phyloP scores from a whole-genome alignment of 345 rosid genomes.

The Hibiscus trionum region DNA sequence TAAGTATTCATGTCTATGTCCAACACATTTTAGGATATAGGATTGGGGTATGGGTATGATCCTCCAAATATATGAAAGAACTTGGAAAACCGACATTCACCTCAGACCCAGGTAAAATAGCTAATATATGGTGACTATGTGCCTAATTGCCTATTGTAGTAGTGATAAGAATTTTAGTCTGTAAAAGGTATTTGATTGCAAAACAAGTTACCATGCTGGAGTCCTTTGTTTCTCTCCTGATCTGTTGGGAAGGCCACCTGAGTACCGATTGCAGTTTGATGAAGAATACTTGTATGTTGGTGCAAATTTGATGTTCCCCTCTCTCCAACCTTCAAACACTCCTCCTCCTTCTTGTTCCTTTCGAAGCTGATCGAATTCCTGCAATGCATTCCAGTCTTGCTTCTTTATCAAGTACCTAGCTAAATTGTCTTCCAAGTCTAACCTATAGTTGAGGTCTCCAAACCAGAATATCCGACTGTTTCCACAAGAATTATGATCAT shows the following conservation, averaged over 20 bases:
- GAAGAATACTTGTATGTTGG: conserved; percentile 70
- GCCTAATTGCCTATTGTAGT: background rate
- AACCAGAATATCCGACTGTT: conserved; percentile 69
- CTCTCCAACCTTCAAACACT: conserved; percentile 68
- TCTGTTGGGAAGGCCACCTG: conserved; percentile 39
- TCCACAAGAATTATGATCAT: conserved; percentile 7
- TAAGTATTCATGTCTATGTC: background rate
- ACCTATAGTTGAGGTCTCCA: conserved; percentile 71
- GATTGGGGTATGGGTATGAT: background rate
- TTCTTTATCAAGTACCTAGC: conserved; percentile 47
- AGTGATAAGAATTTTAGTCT: background rate
- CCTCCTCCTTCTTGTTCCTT: conserved; percentile 50
- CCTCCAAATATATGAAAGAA: background rate
- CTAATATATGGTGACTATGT: background rate
- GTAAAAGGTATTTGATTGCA: background rate
- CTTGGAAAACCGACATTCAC: background rate
- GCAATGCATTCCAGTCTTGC: conserved; percentile 61
- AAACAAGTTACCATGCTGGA: conserved; percentile 52
- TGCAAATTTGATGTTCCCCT: conserved; percentile 56
- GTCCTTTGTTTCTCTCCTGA: conserved; percentile 68
- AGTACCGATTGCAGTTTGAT: conserved; percentile 47
- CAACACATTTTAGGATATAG: background rate
- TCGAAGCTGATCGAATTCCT: conserved; percentile 56
- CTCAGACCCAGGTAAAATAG: background rate
- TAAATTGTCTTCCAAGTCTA: conserved; percentile 44